Evolutionary conservation across 768 basidiomycete species (phyloP), one percentile per base, ranked within the genome.

Genomic region (Mycena chlorophos): DNA sequence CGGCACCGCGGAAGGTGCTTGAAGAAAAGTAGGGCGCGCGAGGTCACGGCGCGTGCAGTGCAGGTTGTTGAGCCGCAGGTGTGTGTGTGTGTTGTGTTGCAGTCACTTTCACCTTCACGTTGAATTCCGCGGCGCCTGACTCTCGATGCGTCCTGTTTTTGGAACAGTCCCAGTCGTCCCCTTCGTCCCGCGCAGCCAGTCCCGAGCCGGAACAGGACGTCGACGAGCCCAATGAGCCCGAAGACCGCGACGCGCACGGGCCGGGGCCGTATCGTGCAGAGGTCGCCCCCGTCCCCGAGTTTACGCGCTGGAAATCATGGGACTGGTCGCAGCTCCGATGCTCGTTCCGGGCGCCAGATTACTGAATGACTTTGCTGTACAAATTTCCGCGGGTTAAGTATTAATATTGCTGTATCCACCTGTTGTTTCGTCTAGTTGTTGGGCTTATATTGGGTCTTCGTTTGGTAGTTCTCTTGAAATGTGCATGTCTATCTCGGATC

Each of bases 1-100:
- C 84, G 80, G 60, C 87, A 89, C 63, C 76, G 82, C 28, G 74
- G 74, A 37, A 76, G 86, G 27, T 89, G 87, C 66, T 65, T 82
- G 51, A 83, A 78, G 69, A 79, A 75, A 55, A 63, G 59, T 37
- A 60, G 52, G 51, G 66, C 58, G 61, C 62, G 49, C 63, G 63
- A 55, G 64, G 51, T 52, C 55, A 63, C 43, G 20, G 22, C 40
- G 40, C 40, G 40, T 42, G 40, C 22, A 14, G 20, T 14, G 13
- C 8, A 14, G 13, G 13, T 20, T 14, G 40, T 42, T 19, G 13
- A 42, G n/a, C 8, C 17, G 8, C 31, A 34, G 17, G 31, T 34
- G 8, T 17, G 17, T 8, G 40, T 42, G 13, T 19, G 40, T 42
- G 13, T 6, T 17, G 31, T 8, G 31, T 34, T 34, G 17, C 31